Base-by-base conservation (phyloP, 1,139 yeast species). In the Saccharomyces pastorianus region DNA sequence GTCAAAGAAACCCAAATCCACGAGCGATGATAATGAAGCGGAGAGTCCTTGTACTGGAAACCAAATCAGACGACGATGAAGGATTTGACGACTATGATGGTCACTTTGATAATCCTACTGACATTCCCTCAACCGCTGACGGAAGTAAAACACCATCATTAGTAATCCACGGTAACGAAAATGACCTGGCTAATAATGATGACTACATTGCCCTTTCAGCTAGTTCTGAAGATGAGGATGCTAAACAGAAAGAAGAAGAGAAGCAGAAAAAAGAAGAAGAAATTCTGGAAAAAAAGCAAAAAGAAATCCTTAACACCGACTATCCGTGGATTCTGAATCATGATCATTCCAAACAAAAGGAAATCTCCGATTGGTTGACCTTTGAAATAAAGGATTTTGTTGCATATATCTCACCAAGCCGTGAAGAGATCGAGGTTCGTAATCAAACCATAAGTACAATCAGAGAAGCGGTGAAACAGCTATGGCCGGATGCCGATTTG, bases 361-460 rank as follows among this genome's bases (percentile, higher is more conserved):
- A 86, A 61, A 81, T 90, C 31, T 85, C 93, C 1, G 96, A 88
- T 63, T 88, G 96, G 95, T 76, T 93, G 25, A 88, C 96, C 1
- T 76, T 81, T 72, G 99, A 93, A 68, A 88, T 95, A 63, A 81
- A 80, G 61, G 96, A 90, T 65, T 93, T 91, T 68, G 88, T 88
- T 42, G 81, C 83, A 48, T 93, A 90, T 68, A 84, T 93, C 44
- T 88, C 96, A 0, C 99, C 99, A 0, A 84, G 95, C 1, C 80
- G 77, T 46, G 79, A 76, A 7, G 99, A 93, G 65, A 88, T 88
- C 56, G 71, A 75, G 48, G 75, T 80, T 6, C 81, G 99, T 67
- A 87, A 88, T 61, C 71, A 71, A 7, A 85, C 90, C 1, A 85
- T 93, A 26, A 71, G 76, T 46, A 76, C 80, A 49, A 73, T 95